Conservation (phyloP, 495 filamentous ascomycete species). For the Aspergillus indologenus region DNA sequence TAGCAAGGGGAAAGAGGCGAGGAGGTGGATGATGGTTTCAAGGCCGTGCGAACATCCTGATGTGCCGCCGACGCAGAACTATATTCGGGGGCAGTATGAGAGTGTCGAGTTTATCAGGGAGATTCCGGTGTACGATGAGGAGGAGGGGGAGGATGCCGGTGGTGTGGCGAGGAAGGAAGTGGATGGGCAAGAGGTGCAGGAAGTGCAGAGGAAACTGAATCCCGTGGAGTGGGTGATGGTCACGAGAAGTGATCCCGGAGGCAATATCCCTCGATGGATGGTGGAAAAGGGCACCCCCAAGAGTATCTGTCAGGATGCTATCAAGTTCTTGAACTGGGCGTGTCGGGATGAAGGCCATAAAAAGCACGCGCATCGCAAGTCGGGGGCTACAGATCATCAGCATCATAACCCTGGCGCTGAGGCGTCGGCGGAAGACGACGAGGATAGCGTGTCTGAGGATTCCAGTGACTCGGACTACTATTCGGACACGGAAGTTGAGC, state of each 20-base stretch:
- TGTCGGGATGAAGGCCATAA: conserved; percentile 46
- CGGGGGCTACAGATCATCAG: neutral
- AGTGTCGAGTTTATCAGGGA: conserved; percentile 90
- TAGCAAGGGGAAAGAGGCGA: conserved; percentile 26
- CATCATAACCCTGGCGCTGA: neutral
- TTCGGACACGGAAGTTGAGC: conserved; percentile 27
- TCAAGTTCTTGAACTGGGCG: conserved; percentile 86
- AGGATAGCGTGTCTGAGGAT: conserved; percentile 16
- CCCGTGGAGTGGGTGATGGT: conserved; percentile 97
- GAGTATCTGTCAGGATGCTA: conserved; percentile 77
- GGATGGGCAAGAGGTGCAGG: neutral
- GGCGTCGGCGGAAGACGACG: neutral
- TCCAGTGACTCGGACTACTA: conserved; percentile 14
- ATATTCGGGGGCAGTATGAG: conserved; percentile 83
- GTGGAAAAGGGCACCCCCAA: conserved; percentile 87
- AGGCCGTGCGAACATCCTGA: conserved; percentile 76
- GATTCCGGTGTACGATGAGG: conserved; percentile 48
- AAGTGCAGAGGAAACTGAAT: conserved; percentile 42
- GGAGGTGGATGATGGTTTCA: conserved; percentile 83
- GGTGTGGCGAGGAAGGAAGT: conserved; percentile 39
- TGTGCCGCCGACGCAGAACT: conserved; percentile 62
- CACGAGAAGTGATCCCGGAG: conserved; percentile 89
- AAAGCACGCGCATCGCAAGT: neutral
- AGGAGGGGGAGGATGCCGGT: conserved; percentile 9
- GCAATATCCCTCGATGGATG: conserved; percentile 89